Conservation (phyloP, 1,284 basidiomycete species). For the Schizophyllum amplum region DNA sequence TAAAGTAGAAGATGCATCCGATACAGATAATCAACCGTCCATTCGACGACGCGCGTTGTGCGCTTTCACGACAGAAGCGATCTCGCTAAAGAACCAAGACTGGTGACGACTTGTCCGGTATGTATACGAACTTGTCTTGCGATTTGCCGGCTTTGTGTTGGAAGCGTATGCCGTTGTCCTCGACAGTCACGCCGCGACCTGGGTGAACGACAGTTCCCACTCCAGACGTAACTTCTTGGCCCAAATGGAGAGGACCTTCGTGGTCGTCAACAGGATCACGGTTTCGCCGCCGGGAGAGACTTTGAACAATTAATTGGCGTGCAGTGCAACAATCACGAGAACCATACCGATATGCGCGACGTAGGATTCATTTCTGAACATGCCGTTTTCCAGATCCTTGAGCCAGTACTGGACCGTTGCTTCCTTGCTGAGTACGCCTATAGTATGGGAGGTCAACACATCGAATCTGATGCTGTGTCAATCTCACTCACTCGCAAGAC, state of each 20-base stretch:
- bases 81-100: slow-evolving; percentile 71
- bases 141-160: slow-evolving; percentile 68
- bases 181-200: slow-evolving; percentile 86
- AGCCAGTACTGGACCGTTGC: slow-evolving; percentile 97
- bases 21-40: slow-evolving; percentile 34
- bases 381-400: slow-evolving; percentile 83
- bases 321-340: background rate
- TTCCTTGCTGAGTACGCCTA: slow-evolving; percentile 77
- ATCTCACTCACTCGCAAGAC: slow-evolving; percentile 64
- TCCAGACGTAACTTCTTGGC: slow-evolving; percentile 79
- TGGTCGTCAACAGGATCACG: slow-evolving; percentile 76
- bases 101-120: slow-evolving; percentile 67
- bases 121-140: slow-evolving; percentile 67
- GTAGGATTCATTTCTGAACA: slow-evolving; percentile 79
- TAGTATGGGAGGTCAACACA: slow-evolving; percentile 63
- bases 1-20: no score
- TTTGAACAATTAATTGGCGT: slow-evolving; percentile 21
- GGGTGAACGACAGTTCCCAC: slow-evolving; percentile 89
- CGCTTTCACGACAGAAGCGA: slow-evolving; percentile 64
- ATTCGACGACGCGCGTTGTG: slow-evolving; percentile 68
- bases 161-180: slow-evolving; percentile 85
- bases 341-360: slow-evolving; percentile 83
- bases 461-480: slow-evolving; percentile 1
- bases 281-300: slow-evolving; percentile 79
- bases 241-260: slow-evolving; percentile 78